Percentiles rank a stretch among this genome's conserved stretches.
Conservation (phyloP, 352 stramenopile genomes). For the Globisporangium canariense region DNA sequence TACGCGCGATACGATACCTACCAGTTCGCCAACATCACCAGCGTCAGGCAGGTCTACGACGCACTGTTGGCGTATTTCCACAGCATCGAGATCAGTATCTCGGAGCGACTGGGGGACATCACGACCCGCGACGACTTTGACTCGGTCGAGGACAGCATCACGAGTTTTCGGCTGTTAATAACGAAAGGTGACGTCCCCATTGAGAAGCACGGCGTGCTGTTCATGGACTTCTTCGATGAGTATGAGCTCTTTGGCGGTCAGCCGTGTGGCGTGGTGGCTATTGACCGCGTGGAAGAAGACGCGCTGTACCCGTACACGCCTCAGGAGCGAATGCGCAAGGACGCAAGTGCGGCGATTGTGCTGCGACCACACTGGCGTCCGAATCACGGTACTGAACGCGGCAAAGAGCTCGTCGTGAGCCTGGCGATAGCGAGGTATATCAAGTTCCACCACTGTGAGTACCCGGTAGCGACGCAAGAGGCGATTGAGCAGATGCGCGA, state of each 20-base stretch:
- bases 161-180: slow-evolving; percentile 32
- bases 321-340: background rate
- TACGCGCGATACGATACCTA: slow-evolving; percentile 39
- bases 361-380: slow-evolving; percentile 22
- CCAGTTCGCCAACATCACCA: slow-evolving; percentile 5
- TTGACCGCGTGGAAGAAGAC: background rate
- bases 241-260: background rate
- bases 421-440: slow-evolving; percentile 22
- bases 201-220: background rate
- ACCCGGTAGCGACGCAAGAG: too few relatives aligned
- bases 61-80: background rate
- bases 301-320: background rate
- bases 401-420: slow-evolving; percentile 25
- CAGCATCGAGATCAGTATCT: background rate
- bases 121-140: slow-evolving; percentile 23
- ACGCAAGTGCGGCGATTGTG: background rate
- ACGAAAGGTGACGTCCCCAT: slow-evolving; percentile 22
- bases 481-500: too few relatives aligned
- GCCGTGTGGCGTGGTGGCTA: background rate
- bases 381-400: background rate
- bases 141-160: slow-evolving; percentile 19
- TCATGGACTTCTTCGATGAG: background rate
- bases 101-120: slow-evolving; percentile 7
- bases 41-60: background rate
- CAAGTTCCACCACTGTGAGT: too few relatives aligned